These are phyloP conservation scores for Yamadazyma philogaea DNA, from an alignment of 805 yeast genomes.

Conservation along the genomic window DNA sequence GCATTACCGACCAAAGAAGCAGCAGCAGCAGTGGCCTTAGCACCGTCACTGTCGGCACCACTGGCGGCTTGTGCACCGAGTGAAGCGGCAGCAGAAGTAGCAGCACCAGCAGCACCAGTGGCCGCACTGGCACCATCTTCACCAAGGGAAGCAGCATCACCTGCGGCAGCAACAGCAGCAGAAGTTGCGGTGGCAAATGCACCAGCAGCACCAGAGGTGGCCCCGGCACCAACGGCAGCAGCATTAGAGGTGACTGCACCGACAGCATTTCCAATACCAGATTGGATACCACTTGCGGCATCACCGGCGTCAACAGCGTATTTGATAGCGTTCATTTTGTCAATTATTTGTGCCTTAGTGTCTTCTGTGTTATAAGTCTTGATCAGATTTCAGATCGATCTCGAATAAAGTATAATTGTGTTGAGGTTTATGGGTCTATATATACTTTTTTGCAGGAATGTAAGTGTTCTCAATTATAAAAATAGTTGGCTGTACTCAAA, in stretches of 20 bases:
- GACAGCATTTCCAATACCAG: slow-evolving; percentile 12
- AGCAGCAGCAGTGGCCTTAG: slow-evolving; percentile 9
- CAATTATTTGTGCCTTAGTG: neutral
- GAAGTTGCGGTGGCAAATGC: slow-evolving; percentile 9
- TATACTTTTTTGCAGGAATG: neutral
- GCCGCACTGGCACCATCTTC: slow-evolving; percentile 15
- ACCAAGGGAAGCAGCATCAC: slow-evolving; percentile 15
- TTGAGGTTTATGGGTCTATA: neutral
- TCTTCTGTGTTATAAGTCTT: neutral
- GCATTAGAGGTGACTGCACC: slow-evolving; percentile 6
- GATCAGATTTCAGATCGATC: neutral
- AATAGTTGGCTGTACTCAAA: slow-evolving; percentile 12
- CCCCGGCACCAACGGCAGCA: slow-evolving; percentile 4
- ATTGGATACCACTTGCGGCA: slow-evolving; percentile 3
- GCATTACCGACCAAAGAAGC: slow-evolving; percentile 10
- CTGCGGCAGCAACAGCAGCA: slow-evolving; percentile 14
- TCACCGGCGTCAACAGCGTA: slow-evolving; percentile 21
- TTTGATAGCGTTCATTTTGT: slow-evolving; percentile 28
- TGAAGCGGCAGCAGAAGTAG: slow-evolving; percentile 15
- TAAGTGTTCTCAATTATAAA: slow-evolving; percentile 14
- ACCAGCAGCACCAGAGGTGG: slow-evolving; percentile 9
- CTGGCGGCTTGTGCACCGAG: slow-evolving; percentile 16
- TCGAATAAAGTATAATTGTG: neutral
- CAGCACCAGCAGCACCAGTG: slow-evolving; percentile 15
- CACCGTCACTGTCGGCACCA: slow-evolving; percentile 11